Evolutionary conservation across 257 asterid genomes (phyloP).

Genomic region (Solanum medicagineum): DNA sequence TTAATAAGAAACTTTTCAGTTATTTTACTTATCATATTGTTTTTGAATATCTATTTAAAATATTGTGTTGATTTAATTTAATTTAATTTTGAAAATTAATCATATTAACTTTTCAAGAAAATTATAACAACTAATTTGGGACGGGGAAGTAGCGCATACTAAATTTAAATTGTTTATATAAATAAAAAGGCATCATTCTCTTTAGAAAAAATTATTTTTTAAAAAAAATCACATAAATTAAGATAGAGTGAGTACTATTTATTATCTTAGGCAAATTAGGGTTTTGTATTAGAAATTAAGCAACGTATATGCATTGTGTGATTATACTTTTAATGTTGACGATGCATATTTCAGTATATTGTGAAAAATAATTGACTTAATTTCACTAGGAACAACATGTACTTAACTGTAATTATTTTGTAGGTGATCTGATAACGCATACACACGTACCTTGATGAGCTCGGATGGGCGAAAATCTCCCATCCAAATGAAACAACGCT

Average conservation of each 20-base stretch:
- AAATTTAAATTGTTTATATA: no score
- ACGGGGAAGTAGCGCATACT: no score
- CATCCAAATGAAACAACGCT: slow-evolving; percentile 83
- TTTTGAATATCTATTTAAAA: no score
- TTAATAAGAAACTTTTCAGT: no score
- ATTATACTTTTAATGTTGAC: neutral
- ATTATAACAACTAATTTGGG: no score
- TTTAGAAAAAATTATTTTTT: neutral
- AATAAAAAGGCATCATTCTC: neutral
- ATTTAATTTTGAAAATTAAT: no score
- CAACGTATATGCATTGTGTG: neutral
- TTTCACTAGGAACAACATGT: neutral
- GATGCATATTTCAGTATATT: neutral
- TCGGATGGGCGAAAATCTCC: slow-evolving; percentile 89
- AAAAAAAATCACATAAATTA: neutral
- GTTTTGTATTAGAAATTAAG: neutral
- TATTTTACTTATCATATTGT: no score
- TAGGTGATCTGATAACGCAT: neutral
- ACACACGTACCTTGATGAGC: slow-evolving; percentile 46
- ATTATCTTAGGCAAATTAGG: neutral
- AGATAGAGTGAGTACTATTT: neutral
- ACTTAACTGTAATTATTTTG: neutral
- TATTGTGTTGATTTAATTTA: no score
- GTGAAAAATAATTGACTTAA: neutral
- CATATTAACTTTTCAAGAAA: no score